Evolutionary conservation across 805 yeast species (phyloP).

Genomic region (Candida golubevii): DNA sequence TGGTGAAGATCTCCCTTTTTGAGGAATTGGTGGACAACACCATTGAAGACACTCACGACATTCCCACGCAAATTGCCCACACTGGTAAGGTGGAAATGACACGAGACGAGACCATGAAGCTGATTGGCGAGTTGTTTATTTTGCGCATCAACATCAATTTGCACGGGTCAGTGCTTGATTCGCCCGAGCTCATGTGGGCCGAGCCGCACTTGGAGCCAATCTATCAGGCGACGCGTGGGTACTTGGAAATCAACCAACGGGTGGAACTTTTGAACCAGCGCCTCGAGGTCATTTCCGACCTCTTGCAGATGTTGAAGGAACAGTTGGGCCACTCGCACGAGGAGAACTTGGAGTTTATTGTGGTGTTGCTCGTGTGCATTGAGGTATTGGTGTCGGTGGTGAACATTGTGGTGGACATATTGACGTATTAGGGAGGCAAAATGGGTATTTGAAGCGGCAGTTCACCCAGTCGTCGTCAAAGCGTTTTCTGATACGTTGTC

Average conservation of each 20-base stretch:
- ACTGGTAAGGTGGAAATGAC: conserved; percentile 95
- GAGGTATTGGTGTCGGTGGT: conserved; percentile 86
- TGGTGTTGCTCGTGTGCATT: conserved; percentile 84
- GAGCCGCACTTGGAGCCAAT: conserved; percentile 98
- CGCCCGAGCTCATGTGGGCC: conserved; percentile 98
- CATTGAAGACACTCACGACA: conserved; percentile 94
- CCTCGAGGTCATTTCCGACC: conserved; percentile 87
- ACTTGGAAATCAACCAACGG: conserved; percentile 90
- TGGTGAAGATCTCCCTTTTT: conserved; percentile 90
- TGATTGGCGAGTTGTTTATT: conserved; percentile 93
- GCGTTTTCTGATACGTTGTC: too few species aligned
- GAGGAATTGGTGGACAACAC: conserved; percentile 96
- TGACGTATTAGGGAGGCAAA: conserved; percentile 21
- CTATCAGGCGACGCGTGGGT: conserved; percentile 95
- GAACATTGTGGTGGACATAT: conserved; percentile 64
- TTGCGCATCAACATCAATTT: conserved; percentile 75
- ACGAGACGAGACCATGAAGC: conserved; percentile 92
- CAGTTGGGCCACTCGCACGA: conserved; percentile 92
- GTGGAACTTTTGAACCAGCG: conserved; percentile 88
- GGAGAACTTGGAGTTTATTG: conserved; percentile 87
- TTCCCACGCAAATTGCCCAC: conserved; percentile 92
- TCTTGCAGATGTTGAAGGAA: conserved; percentile 93
- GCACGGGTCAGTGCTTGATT: conserved; percentile 86
- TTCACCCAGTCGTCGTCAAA: too few species aligned
- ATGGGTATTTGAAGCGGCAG: too few species aligned